Evolutionary conservation across 352 stramenopile genomes (phyloP), one percentile per base, ranked within the genome.

Genomic region (Globisporangium takayamanum): DNA sequence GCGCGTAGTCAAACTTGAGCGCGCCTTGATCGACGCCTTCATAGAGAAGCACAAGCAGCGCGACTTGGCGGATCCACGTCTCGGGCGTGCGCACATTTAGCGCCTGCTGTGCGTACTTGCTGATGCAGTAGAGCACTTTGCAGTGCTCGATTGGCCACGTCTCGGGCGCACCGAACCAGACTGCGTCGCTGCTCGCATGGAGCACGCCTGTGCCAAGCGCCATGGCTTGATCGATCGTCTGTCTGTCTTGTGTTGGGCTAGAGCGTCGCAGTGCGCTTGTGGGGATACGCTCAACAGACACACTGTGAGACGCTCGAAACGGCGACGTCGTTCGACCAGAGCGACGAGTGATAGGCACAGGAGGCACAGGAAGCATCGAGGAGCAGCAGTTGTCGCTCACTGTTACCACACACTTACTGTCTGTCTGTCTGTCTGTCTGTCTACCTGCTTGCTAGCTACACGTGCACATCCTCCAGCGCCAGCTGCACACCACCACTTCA

Each of bases 1-100:
- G 95, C 49, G 94, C 93, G 65, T 99, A 99, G 76, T 98, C 96
- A 56, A 98, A 99, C 33, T 96, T 78, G 36, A 99, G 73, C 25
- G 96, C 76, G n/a, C 92, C 85, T 11, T 84, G 56, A 33, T 98
- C 92, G 37, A 99, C 97, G 14, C 94, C 96, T 72, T 99, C 96
- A 62, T 99, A 98, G 20, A 98, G 71, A 14, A 99, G 68, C 55
- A 99, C 93, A 42, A 97, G 82, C 37, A 99, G 70, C 53, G 96
- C 88, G 46, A 96, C 79, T 68, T 98, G 97, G 22, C 95, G 86
- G 53, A 99, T 87, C 96, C 96, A 99, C 41, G 89, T 71, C 67
- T 98, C 94, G 37, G 80, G 84, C 25, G 92, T 88, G 10, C 96
- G 83, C 26, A 81, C 70, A 42, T 80, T 88, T 36, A 67, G 76